Conservation (phyloP, 2,329 filamentous ascomycete species). For the Microascus cirrosus region DNA sequence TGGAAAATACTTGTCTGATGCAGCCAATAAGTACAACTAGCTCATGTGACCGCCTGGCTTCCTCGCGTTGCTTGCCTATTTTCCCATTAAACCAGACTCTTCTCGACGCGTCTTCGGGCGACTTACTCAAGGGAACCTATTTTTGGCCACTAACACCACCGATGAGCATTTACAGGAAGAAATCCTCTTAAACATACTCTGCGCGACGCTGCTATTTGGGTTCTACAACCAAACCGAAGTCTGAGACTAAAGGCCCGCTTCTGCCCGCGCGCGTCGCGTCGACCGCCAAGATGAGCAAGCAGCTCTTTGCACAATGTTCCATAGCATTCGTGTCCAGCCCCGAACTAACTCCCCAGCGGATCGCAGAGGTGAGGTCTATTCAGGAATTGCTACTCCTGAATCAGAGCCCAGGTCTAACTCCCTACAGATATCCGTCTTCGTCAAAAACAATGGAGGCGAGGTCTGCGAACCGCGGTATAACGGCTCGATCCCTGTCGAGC, state of each 20-base stretch:
- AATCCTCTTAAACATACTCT: background rate
- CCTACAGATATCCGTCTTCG: constrained; percentile 26
- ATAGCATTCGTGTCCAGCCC: constrained; percentile 34
- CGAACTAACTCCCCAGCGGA: constrained; percentile 24
- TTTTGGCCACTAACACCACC: background rate
- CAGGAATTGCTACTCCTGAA: background rate
- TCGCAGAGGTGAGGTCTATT: constrained; percentile 23
- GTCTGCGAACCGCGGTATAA: constrained; percentile 35
- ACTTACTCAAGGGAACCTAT: background rate
- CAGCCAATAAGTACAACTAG: background rate
- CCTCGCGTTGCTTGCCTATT: constrained; percentile 22
- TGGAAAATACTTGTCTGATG: background rate
- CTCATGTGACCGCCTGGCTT: constrained; percentile 23
- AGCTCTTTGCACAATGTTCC: constrained; percentile 28
- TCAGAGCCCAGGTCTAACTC: background rate
- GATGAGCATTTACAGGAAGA: background rate
- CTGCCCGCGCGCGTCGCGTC: background rate
- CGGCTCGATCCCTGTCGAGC: constrained; percentile 33
- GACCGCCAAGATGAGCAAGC: constrained; percentile 10
- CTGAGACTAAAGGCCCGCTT: background rate
- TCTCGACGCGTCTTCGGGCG: constrained; percentile 9
- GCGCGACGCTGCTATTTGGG: background rate
- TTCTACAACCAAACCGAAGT: background rate
- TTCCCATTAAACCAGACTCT: background rate
- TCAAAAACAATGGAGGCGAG: constrained; percentile 37